Conservation (phyloP, 768 basidiomycete species). For the Hortiboletus campestris region DNA sequence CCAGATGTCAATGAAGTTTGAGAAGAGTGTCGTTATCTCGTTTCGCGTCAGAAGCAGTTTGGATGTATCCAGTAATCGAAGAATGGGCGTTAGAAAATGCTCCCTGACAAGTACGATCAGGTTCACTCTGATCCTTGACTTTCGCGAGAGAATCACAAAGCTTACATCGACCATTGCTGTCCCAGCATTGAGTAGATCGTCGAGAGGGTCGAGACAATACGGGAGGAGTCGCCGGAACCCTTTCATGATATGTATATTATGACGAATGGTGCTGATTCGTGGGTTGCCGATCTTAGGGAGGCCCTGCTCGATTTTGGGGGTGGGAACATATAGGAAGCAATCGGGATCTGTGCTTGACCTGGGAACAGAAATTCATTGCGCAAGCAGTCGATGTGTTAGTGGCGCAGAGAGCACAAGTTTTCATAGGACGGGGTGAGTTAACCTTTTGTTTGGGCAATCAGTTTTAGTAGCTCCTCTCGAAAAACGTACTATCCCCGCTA, state of each 20-base stretch:
- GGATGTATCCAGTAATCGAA: conserved; percentile 66
- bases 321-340: conserved; percentile 42
- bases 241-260: conserved; percentile 44
- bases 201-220: conserved; percentile 34
- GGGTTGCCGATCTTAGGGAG: conserved; percentile 39
- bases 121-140: conserved; percentile 28
- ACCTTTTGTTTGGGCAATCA: conserved; percentile 19
- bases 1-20: conserved; percentile 91
- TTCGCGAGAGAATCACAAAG: conserved; percentile 21
- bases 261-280: conserved; percentile 51
- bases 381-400: conserved; percentile 52
- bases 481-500: no score
- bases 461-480: conserved; percentile 29
- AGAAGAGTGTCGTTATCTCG: conserved; percentile 73
- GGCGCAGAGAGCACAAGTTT: conserved; percentile 43
- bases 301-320: conserved; percentile 26
- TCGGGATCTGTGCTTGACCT: conserved; percentile 31
- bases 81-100: conserved; percentile 78
- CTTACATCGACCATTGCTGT: conserved; percentile 41
- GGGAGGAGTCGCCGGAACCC: conserved; percentile 19
- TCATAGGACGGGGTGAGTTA: conserved; percentile 50
- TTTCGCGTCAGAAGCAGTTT: conserved; percentile 67
- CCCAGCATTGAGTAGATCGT: conserved; percentile 43
- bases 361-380: conserved; percentile 43
- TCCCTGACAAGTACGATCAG: conserved; percentile 34